A percentile compares a stretch with the other conserved stretches of the same genome.
phyloP scores from a whole-genome alignment of 495 filamentous ascomycete species.

The Hypoxylon subgilvum region DNA sequence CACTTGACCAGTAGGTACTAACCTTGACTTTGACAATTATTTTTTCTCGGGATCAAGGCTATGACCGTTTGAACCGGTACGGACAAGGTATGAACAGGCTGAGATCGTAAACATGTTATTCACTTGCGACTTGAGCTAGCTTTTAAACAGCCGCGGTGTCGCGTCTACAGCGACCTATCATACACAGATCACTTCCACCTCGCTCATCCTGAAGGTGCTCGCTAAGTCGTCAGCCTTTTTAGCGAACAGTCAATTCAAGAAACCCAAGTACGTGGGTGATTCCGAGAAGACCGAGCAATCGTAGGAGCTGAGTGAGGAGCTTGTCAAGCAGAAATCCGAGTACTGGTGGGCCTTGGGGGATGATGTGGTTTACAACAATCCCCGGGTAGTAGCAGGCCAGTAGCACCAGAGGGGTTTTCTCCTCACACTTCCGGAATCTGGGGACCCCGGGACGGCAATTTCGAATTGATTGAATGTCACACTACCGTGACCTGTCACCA shows the following conservation, averaged over 20 bases:
- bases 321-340: conserved; percentile 54
- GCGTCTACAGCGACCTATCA: conserved; percentile 48
- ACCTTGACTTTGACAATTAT: conserved; percentile 46
- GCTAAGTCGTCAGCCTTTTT: conserved; percentile 27
- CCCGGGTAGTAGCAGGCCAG: no score
- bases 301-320: conserved; percentile 56
- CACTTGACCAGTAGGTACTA: conserved; percentile 45
- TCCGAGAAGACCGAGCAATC: conserved; percentile 49
- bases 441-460: no score
- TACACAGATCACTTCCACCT: conserved; percentile 25
- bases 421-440: no score
- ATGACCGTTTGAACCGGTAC: no score
- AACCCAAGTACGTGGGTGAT: conserved; percentile 38
- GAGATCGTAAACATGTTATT: conserved; percentile 60
- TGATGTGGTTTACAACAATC: no score
- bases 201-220: conserved; percentile 28
- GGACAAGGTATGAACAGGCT: conserved; percentile 53
- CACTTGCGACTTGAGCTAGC: conserved; percentile 45
- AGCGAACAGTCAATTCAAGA: conserved; percentile 20
- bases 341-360: conserved; percentile 15
- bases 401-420: no score
- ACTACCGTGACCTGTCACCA: no score
- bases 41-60: conserved; percentile 47
- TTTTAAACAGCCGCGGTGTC: conserved; percentile 36
- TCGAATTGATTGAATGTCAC: no score